A percentile compares a stretch with the other conserved stretches of the same genome.
Conservation (phyloP, 306 rosid species). For the Alnus rubra region DNA sequence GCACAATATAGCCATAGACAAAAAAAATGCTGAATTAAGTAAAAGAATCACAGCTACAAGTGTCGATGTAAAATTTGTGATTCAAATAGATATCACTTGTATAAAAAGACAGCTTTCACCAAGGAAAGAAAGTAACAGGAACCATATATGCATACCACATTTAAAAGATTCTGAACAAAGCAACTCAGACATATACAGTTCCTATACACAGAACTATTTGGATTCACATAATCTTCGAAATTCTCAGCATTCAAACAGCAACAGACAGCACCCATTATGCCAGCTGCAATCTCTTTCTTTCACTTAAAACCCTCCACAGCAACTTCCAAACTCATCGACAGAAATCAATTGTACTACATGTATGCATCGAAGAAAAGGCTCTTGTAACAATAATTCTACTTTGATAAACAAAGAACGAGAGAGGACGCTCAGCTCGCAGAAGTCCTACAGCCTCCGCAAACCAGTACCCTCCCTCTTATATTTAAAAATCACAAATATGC, state of each 20-base stretch:
- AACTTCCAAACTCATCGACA: conserved; percentile 37
- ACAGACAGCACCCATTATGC: conserved; percentile 92
- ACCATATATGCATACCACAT: conserved; percentile 54
- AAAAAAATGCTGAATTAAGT: conserved; percentile 1
- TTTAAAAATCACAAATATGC: conserved; percentile 25
- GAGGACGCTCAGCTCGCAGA: conserved; percentile 88
- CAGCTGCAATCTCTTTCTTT: conserved; percentile 42
- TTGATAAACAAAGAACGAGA: conserved; percentile 35
- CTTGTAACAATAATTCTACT: conserved; percentile 27
- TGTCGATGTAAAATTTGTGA: conserved; percentile 11
- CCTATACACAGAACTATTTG: conserved; percentile 69
- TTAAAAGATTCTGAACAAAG: conserved; percentile 65
- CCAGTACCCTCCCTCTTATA: conserved; percentile 67
- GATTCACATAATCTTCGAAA: conserved; percentile 85
- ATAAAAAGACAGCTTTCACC: background rate
- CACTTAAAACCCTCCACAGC: conserved; percentile 32
- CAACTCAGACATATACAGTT: conserved; percentile 78
- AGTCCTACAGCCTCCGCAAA: conserved; percentile 62
- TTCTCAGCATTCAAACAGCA: conserved; percentile 72
- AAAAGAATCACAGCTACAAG: background rate
- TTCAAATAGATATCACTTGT: background rate
- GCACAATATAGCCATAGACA: conserved; percentile 6
- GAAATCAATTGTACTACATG: conserved; percentile 27
- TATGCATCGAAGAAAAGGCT: conserved; percentile 29
- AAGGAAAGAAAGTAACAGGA: background rate